These are phyloP conservation scores for Tirmania nivea DNA, from an alignment of 495 filamentous ascomycete genomes.

Conservation along the genomic window DNA sequence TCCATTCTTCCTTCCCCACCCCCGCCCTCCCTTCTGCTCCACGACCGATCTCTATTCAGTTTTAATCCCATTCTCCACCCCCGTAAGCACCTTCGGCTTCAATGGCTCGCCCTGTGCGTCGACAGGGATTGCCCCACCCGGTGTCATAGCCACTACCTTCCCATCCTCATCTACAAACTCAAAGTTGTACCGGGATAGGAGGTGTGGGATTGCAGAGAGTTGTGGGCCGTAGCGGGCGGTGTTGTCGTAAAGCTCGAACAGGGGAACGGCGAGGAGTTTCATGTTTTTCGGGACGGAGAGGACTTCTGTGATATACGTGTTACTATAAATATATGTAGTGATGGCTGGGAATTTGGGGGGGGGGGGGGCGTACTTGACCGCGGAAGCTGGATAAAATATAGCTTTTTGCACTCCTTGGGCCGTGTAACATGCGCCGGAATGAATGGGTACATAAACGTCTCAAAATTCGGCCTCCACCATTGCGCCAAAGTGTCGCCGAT, in stretches of 20 bases:
- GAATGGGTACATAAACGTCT: slow-evolving; percentile 99
- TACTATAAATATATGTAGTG: not conserved
- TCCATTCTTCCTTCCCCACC: too few relatives aligned
- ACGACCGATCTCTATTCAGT: slow-evolving; percentile 13
- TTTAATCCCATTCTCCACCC: slow-evolving; percentile 37
- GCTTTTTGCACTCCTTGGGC: slow-evolving; percentile 97
- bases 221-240: slow-evolving; percentile 86
- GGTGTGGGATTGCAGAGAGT: slow-evolving; percentile 82
- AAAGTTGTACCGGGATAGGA: slow-evolving; percentile 86
- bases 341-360: not conserved
- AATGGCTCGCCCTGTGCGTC: slow-evolving; percentile 28
- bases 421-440: slow-evolving; percentile 84
- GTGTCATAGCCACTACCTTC: slow-evolving; percentile 67
- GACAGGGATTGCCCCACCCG: slow-evolving; percentile 36
- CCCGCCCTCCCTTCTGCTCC: slow-evolving; percentile 2
- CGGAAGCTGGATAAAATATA: slow-evolving; percentile 88
- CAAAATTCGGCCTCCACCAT: slow-evolving; percentile 98
- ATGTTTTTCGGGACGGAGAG: slow-evolving; percentile 97
- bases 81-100: slow-evolving; percentile 55
- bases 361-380: slow-evolving; percentile 48
- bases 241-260: slow-evolving; percentile 97
- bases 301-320: slow-evolving; percentile 40
- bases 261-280: slow-evolving; percentile 88
- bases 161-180: slow-evolving; percentile 95
- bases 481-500: slow-evolving; percentile 85